Percentiles rank a stretch among this genome's conserved stretches.
Evolutionary conservation across 345 rosid species (phyloP).

Genomic region (Garcia nutans): DNA sequence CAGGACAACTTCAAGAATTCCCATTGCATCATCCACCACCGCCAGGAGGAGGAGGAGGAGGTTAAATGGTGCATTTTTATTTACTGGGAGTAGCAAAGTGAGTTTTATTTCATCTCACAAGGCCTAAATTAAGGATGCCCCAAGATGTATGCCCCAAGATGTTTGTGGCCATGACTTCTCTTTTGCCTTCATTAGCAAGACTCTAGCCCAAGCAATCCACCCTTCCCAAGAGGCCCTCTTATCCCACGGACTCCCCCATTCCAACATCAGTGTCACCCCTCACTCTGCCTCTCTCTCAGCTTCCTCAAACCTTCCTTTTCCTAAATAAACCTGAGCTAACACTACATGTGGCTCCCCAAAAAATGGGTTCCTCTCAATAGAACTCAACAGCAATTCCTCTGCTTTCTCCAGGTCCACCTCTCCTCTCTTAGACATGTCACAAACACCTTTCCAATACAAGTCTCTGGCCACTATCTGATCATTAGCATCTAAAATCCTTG

Average conservation of each 20-base stretch:
- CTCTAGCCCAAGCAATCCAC: slow-evolving; percentile 90
- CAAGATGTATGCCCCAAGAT: slow-evolving; percentile 76
- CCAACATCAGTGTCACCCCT: slow-evolving; percentile 66
- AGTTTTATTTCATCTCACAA: slow-evolving; percentile 53
- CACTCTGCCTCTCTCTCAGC: slow-evolving; percentile 58
- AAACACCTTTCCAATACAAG: slow-evolving; percentile 77
- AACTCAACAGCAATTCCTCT: slow-evolving; percentile 45
- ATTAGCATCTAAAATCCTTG: slow-evolving; percentile 45
- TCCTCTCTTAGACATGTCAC: slow-evolving; percentile 43
- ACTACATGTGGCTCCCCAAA: slow-evolving; percentile 84
- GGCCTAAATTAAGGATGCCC: slow-evolving; percentile 81
- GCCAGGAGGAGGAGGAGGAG: no score
- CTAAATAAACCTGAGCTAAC: slow-evolving; percentile 62
- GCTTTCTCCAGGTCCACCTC: slow-evolving; percentile 38
- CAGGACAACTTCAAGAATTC: no score
- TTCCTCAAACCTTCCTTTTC: slow-evolving; percentile 60
- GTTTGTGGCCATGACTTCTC: slow-evolving; percentile 84
- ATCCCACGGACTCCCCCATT: slow-evolving; percentile 96
- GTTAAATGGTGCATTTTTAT: no score
- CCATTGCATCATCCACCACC: neutral
- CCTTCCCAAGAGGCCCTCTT: slow-evolving; percentile 95
- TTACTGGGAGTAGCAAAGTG: no score
- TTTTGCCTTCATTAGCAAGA: slow-evolving; percentile 67
- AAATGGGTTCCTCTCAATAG: slow-evolving; percentile 66
- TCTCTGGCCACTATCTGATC: slow-evolving; percentile 67